Evolutionary conservation across 306 rosid genomes (phyloP), one percentile per base, ranked within the genome.

Genomic region (Erythrophleum fordii): DNA sequence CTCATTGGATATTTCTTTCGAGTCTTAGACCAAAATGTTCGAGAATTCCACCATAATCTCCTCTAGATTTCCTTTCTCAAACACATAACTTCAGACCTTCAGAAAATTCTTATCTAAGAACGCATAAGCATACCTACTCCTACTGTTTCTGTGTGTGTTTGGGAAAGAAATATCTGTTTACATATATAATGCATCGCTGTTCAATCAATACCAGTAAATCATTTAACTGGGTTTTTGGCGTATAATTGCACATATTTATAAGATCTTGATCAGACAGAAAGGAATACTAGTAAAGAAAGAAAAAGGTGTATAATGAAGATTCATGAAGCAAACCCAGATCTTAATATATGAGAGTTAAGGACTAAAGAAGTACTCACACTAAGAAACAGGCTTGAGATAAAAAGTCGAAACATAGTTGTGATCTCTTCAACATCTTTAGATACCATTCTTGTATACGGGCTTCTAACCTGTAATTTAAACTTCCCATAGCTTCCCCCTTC

Each of bases 371-470:
- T 80, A 88, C 99, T 88, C 84, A 95, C 99, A 83, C 98, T 95
- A 76, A 95, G 96, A 82, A 88, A 66, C 78, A 95, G 81, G 77
- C 99, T 95, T 81, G 94, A 88, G 82, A 83, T 75, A 69, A 95
- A 95, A 66, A 91, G 94, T 71, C 97, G 88, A 79, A 89, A 93
- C 90, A 93, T 88, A 45, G 91, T 75, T 23, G 90, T 72, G 45
- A 91, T 82, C 85, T 90, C 98, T 79, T 79, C 89, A 22, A 82
- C 91, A 69, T 90, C 97, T 82, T 89, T 95, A 45, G 97, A 90
- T 72, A 91, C 84, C 93, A 90, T 91, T 84, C 99, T 91, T 53
- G 90, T 51, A 83, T 93, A 88, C 49, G 97, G 97, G 89, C 88
- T 95, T 35, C 77, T 86, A 55, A 93, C 96, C 80, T 83, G 90